phyloP scores from a whole-genome alignment of 2,329 filamentous ascomycete species.

The Ophiostoma fasciatum region DNA sequence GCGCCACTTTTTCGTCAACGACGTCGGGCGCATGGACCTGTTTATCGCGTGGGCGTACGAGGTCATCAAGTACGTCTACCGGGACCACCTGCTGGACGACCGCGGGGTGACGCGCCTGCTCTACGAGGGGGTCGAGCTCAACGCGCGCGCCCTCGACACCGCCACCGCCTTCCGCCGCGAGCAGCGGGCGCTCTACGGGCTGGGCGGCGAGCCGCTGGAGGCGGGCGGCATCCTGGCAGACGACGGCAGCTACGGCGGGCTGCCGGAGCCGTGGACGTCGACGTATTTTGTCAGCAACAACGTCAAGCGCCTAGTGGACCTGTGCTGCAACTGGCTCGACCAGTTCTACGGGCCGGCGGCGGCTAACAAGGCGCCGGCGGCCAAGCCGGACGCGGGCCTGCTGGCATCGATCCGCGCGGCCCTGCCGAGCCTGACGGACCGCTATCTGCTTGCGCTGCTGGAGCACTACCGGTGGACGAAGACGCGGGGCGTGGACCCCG shows the following conservation, averaged over 20 bases:
- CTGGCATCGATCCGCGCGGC: constrained; percentile 31
- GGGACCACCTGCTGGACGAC: constrained; percentile 42
- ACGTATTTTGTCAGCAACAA: constrained; percentile 47
- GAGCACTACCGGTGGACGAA: constrained; percentile 38
- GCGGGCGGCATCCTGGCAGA: constrained; percentile 53
- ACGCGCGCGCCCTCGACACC: constrained; percentile 54
- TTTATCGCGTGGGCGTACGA: constrained; percentile 69
- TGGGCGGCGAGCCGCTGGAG: constrained; percentile 50
- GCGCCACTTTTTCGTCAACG: constrained; percentile 74
- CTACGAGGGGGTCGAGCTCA: constrained; percentile 51
- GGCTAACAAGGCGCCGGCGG: constrained; percentile 9
- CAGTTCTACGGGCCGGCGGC: constrained; percentile 24
- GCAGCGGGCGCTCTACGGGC: constrained; percentile 57
- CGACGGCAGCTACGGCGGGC: constrained; percentile 46
- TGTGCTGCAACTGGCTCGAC: constrained; percentile 40
- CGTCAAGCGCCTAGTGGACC: constrained; percentile 41
- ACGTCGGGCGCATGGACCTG: constrained; percentile 56
- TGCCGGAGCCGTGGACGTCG: constrained; percentile 81
- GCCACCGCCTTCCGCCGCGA: constrained; percentile 57
- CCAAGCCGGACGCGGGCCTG: constrained; percentile 22
- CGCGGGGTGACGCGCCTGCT: constrained; percentile 38
- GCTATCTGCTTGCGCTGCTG: constrained; percentile 37
- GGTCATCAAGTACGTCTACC: constrained; percentile 58
- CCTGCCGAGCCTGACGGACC: constrained; percentile 36
- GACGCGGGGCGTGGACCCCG: constrained; percentile 26